Conservation (phyloP, 495 filamentous ascomycete species). For the Haplographium delicatum region DNA sequence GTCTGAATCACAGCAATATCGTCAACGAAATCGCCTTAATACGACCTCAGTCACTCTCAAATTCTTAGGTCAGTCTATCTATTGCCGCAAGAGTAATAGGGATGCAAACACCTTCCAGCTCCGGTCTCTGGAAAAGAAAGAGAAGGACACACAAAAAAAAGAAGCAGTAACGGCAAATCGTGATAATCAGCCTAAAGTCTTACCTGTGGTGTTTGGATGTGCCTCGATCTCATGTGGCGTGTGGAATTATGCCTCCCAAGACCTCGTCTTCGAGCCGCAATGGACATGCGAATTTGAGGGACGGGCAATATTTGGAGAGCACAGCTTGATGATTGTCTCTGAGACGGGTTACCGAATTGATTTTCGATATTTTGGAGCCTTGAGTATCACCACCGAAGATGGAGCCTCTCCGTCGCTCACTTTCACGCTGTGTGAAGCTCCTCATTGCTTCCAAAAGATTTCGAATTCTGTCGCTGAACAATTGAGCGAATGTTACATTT, state of each 20-base stretch:
- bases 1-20: neutral
- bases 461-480: constrained; percentile 13
- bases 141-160: constrained; percentile 20
- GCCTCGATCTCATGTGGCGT: constrained; percentile 42
- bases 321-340: constrained; percentile 31
- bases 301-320: constrained; percentile 39
- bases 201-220: constrained; percentile 28
- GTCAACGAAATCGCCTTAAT: neutral
- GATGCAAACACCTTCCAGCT: constrained; percentile 34
- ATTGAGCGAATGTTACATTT: constrained; percentile 9
- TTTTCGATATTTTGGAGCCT: constrained; percentile 34
- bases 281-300: constrained; percentile 31
- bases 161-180: neutral
- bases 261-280: constrained; percentile 42
- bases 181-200: constrained; percentile 3
- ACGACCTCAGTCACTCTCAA: constrained; percentile 17
- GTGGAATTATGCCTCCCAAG: constrained; percentile 33
- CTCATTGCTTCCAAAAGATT: constrained; percentile 24
- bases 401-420: constrained; percentile 28
- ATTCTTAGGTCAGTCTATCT: constrained; percentile 32
- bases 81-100: constrained; percentile 38
- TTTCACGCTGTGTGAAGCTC: constrained; percentile 27
- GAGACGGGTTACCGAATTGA: constrained; percentile 25
- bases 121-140: constrained; percentile 33
- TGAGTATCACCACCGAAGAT: constrained; percentile 31